Percentiles rank a stretch among this genome's conserved stretches.
Conservation (phyloP, 371 early-diverging fungal species). For the Mucor saturninus region DNA sequence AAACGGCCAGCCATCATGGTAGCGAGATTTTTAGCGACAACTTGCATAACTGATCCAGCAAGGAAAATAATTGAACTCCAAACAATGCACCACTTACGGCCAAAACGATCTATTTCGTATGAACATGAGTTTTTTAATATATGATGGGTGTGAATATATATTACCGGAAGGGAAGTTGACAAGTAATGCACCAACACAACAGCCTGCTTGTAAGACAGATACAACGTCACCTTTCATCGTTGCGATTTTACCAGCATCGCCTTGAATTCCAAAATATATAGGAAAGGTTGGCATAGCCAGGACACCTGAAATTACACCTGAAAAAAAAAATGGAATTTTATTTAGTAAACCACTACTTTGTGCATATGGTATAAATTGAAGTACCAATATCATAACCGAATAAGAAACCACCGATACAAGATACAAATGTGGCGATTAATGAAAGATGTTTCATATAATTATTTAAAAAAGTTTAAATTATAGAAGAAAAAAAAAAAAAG, state of each 20-base stretch:
- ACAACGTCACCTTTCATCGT: constrained; percentile 49
- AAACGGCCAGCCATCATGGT: constrained; percentile 54
- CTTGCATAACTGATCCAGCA: constrained; percentile 45
- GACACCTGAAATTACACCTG: constrained; percentile 42
- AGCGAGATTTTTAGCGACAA: constrained; percentile 38
- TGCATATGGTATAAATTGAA: neutral
- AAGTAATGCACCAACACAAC: constrained; percentile 46
- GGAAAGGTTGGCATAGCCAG: constrained; percentile 52
- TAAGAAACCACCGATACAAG: constrained; percentile 54
- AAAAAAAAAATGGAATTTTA: neutral
- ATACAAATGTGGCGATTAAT: constrained; percentile 43
- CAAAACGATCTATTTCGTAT: constrained; percentile 38
- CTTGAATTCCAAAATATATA: constrained; percentile 39
- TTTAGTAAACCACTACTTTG: neutral
- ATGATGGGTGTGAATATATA: no score
- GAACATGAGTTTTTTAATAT: neutral
- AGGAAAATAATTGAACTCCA: constrained; percentile 37
- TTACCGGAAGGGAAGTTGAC: constrained; percentile 51
- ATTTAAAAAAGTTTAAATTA: neutral
- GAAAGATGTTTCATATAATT: constrained; percentile 43
- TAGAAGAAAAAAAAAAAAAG: neutral
- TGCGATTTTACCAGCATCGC: constrained; percentile 31
- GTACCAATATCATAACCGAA: constrained; percentile 56
- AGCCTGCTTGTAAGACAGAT: constrained; percentile 49
- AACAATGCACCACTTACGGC: constrained; percentile 47